Conservation (phyloP, 2,329 filamentous ascomycete species). For the Aspergillus costaricaensis region DNA sequence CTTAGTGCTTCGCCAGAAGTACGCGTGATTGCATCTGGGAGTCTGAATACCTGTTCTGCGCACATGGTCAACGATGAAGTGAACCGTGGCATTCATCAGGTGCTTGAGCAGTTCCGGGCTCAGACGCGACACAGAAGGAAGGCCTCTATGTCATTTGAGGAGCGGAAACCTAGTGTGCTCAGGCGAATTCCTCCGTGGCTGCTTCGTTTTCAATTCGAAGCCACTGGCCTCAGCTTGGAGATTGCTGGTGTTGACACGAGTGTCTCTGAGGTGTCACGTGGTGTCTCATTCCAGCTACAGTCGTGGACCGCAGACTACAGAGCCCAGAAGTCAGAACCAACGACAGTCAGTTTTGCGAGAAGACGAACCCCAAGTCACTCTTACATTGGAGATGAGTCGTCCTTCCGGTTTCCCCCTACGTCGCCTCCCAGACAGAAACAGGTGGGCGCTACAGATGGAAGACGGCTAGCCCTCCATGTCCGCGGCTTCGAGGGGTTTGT, state of each 20-base stretch:
- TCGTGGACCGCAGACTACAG: constrained; percentile 88
- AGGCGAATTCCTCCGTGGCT: constrained; percentile 82
- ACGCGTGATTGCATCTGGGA: constrained; percentile 76
- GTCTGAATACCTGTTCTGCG: constrained; percentile 81
- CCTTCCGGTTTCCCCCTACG: constrained; percentile 53
- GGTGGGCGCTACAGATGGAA: constrained; percentile 66
- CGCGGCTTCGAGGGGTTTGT: constrained; percentile 87
- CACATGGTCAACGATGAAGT: constrained; percentile 92
- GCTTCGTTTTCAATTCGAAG: constrained; percentile 78
- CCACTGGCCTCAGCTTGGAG: constrained; percentile 85
- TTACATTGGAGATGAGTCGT: constrained; percentile 65
- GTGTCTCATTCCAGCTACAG: constrained; percentile 82
- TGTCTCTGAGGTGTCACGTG: constrained; percentile 78
- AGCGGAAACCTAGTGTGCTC: constrained; percentile 67
- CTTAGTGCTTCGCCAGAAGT: constrained; percentile 83
- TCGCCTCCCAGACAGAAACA: constrained; percentile 49
- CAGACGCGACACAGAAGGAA: constrained; percentile 66
- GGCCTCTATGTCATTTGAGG: constrained; percentile 51
- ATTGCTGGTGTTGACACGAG: constrained; percentile 83
- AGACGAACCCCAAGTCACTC: constrained; percentile 75
- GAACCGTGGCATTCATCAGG: constrained; percentile 86
- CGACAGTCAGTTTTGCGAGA: constrained; percentile 49
- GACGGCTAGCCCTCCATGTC: constrained; percentile 76
- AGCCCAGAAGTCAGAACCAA: constrained; percentile 71
- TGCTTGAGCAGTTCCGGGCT: constrained; percentile 77